phyloP scores from a whole-genome alignment of 2,329 filamentous ascomycete genomes.

The Teratosphaeria pseudoeucalypti region DNA sequence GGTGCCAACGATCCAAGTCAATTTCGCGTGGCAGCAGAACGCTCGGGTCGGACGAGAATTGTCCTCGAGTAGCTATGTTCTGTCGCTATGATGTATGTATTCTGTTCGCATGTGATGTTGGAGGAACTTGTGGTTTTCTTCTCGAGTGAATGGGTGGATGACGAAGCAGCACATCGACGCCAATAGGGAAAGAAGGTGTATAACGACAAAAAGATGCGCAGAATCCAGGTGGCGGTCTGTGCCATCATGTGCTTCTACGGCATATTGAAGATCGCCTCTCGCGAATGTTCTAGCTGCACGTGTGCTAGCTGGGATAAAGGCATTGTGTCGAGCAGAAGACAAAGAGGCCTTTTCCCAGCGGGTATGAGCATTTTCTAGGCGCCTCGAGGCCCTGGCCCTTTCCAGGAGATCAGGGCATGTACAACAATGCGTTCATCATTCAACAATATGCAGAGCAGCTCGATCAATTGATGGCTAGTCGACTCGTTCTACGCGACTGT shows the following conservation, averaged over 20 bases:
- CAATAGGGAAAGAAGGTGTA: background rate
- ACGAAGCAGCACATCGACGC: background rate
- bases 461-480: too few relatives aligned
- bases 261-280: background rate
- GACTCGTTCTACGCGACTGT: too few relatives aligned
- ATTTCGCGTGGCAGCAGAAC: background rate
- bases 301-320: background rate
- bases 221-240: background rate
- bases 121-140: too few relatives aligned
- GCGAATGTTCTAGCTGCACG: background rate
- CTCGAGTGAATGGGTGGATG: background rate
- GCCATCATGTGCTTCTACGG: background rate
- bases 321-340: background rate
- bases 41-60: background rate
- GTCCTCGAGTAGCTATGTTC: background rate
- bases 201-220: background rate
- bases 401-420: too few relatives aligned
- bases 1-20: background rate
- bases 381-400: background rate
- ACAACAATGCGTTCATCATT: background rate
- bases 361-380: background rate
- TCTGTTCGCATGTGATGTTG: too few relatives aligned
- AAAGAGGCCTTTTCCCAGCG: background rate
- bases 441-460: background rate
- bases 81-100: too few relatives aligned